Percentiles rank a stretch among this genome's conserved stretches.
Evolutionary conservation across 2,329 filamentous ascomycete genomes (phyloP).

Genomic region (Nothomitra cinnamomea): DNA sequence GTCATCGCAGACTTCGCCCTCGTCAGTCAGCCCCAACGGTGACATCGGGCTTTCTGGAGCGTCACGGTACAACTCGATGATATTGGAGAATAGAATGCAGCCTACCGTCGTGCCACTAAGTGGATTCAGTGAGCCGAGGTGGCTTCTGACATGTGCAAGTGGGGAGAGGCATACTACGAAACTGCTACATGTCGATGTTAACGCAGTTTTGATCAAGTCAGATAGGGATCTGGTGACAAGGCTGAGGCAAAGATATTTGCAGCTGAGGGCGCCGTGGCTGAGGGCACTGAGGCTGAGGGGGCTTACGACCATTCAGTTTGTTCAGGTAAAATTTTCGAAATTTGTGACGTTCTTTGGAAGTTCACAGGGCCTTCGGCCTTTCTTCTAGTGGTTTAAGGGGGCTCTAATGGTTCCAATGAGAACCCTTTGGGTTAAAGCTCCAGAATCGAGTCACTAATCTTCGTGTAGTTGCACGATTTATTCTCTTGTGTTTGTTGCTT

Average conservation of each 20-base stretch:
- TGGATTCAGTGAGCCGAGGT: constrained; percentile 14
- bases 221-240: constrained; percentile 21
- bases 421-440: no score
- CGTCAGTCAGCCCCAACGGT: background rate
- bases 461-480: no score
- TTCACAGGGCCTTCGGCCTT: no score
- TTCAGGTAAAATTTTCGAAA: constrained; percentile 14
- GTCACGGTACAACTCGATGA: background rate
- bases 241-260: constrained; percentile 19
- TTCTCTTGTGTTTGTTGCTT: no score
- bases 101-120: background rate
- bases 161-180: constrained; percentile 22
- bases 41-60: background rate
- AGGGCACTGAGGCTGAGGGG: constrained; percentile 19
- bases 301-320: constrained; percentile 22
- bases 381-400: no score
- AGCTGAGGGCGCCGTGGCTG: constrained; percentile 19
- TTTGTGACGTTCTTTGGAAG: no score
- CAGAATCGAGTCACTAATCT: no score
- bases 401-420: no score
- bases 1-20: background rate
- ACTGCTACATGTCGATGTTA: constrained; percentile 22
- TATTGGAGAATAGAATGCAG: background rate
- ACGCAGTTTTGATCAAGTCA: constrained; percentile 16
- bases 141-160: constrained; percentile 23